Evolutionary conservation across 176 grass and related monocot species (phyloP), one percentile per base, ranked within the genome.

Genomic region (Cenchrus americanus): DNA sequence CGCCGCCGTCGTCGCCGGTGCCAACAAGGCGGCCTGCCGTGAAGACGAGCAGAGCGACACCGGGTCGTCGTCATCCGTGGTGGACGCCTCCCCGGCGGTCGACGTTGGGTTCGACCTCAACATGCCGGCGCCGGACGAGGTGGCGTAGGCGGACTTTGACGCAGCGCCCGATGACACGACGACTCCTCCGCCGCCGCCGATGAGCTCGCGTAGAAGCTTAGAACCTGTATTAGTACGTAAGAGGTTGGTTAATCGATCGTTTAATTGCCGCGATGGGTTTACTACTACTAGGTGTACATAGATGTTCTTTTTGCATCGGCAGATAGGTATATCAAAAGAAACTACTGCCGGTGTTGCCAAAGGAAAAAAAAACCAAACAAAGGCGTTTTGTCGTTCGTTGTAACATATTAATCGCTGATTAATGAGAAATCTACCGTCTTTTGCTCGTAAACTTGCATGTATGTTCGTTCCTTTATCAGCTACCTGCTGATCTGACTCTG

Each of bases 21-120:
- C 13, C 78, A 64, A 57, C 46, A 65, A 78, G 55, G 42, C 41
- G 15, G 32, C 43, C 18, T 77, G 73, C 66, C 61, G 72, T 22
- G 83, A 80, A 26, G 85, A 94, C n/a, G 91, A 88, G 51, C 87
- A 94, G 64, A 97, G 94, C 62, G 94, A 97, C 86, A 90, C 94
- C 2, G 94, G 91, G 23, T 94, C 94, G 37, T 92, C 88, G 77
- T 92, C 86, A 49, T 92, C 90, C 66, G 87, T 94, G 79, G 90
- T 92, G 79, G 93, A 95, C 80, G 69, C 88, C 40, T 72, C 62
- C 14, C 90, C 86, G 80, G 85, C 88, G 15, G 40, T 87, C 62
- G 61, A 47, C 74, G 79, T 97, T 26, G 85, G 83, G 54, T 62
- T 97, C 27, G 92, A 97, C 75, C 94, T 97, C 55, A 97, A 97